phyloP scores from a whole-genome alignment of 2,329 filamentous ascomycete species.

The Aspergillus floridensis region DNA sequence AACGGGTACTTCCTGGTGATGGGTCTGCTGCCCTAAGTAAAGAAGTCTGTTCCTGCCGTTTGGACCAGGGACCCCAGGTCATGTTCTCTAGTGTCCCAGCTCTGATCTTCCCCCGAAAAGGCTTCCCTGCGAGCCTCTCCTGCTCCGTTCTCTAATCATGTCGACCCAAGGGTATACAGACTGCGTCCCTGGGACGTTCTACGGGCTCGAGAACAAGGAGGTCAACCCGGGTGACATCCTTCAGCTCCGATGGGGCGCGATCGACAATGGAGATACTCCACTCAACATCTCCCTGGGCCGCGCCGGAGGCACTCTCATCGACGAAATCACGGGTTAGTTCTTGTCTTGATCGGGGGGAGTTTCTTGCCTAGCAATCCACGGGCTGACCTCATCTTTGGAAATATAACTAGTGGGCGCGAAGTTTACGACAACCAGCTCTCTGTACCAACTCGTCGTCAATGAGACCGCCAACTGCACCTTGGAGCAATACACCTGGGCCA shows the following conservation, averaged over 20 bases:
- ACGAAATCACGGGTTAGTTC: constrained; percentile 2
- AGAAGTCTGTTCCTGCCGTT: not conserved
- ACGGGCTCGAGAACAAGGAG: constrained; percentile 6
- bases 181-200: constrained; percentile 6
- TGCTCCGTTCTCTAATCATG: not conserved
- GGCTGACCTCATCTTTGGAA: not conserved
- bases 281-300: constrained; percentile 7
- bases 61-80: not conserved
- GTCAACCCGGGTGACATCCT: constrained; percentile 2
- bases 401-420: not conserved
- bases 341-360: not conserved
- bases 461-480: constrained; percentile 15
- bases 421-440: constrained; percentile 1
- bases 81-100: not conserved
- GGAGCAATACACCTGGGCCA: constrained; percentile 14
- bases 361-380: not conserved
- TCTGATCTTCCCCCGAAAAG: not conserved
- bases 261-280: constrained; percentile 4
- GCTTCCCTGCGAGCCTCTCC: not conserved
- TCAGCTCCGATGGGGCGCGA: constrained; percentile 8
- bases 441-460: constrained; percentile 7
- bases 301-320: constrained; percentile 1
- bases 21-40: not conserved
- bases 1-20: not conserved
- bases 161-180: constrained; percentile 8